Conservation (phyloP, 768 basidiomycete species). For the Leccinum obscurum region DNA sequence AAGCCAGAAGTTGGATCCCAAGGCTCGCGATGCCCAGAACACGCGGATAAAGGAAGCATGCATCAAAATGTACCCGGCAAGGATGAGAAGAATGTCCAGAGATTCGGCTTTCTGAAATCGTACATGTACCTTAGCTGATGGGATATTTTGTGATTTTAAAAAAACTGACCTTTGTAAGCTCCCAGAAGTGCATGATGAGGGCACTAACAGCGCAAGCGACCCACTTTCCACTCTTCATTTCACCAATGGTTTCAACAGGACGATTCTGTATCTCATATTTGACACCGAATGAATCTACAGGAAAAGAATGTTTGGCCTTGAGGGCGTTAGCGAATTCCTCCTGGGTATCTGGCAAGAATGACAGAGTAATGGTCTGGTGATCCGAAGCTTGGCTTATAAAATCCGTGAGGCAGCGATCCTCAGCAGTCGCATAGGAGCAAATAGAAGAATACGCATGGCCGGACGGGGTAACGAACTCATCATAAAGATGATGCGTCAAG, state of each 20-base stretch:
- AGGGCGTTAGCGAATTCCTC: slow-evolving; percentile 51
- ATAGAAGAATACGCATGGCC: slow-evolving; percentile 49
- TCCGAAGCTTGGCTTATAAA: slow-evolving; percentile 35
- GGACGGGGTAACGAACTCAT: slow-evolving; percentile 39
- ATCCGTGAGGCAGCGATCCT: slow-evolving; percentile 42
- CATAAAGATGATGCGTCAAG: slow-evolving; percentile 49
- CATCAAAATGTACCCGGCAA: slow-evolving; percentile 96
- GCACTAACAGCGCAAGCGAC: slow-evolving; percentile 82
- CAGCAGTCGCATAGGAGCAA: slow-evolving; percentile 44
- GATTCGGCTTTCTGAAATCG: slow-evolving; percentile 81
- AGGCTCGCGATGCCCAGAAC: slow-evolving; percentile 81
- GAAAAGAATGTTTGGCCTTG: slow-evolving; percentile 28
- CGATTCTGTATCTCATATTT: slow-evolving; percentile 52
- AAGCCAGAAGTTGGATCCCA: slow-evolving; percentile 77
- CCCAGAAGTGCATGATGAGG: slow-evolving; percentile 80
- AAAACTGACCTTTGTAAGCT: slow-evolving; percentile 67
- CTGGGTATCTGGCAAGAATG: slow-evolving; percentile 43
- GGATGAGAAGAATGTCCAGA: slow-evolving; percentile 91
- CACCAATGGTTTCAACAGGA: slow-evolving; percentile 55
- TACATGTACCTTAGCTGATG: slow-evolving; percentile 13
- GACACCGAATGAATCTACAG: slow-evolving; percentile 42
- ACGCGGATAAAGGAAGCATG: slow-evolving; percentile 92
- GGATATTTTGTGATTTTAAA: neutral
- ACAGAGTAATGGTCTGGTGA: slow-evolving; percentile 47
- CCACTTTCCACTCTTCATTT: slow-evolving; percentile 85